These are phyloP conservation scores for Entonaema liquescens DNA, from an alignment of 495 filamentous ascomycete genomes.

Conservation along the genomic window DNA sequence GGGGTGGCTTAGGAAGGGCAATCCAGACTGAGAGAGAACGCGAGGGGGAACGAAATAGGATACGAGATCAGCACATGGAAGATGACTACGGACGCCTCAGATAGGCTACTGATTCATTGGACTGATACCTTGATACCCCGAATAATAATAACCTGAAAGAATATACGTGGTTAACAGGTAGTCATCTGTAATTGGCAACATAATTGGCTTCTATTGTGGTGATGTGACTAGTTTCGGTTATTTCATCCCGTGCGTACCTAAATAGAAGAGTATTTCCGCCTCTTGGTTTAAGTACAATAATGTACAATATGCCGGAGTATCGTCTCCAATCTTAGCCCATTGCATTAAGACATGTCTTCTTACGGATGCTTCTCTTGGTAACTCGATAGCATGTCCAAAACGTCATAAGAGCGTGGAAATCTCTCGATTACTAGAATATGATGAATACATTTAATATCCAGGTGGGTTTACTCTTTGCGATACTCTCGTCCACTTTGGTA, in stretches of 20 bases:
- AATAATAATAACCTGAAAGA: constrained; percentile 8
- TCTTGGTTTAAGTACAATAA: constrained; percentile 23
- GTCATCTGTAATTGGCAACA: not conserved
- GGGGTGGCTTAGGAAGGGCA: constrained; percentile 77
- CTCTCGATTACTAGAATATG: not conserved
- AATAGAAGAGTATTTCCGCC: constrained; percentile 12
- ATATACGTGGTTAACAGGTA: constrained; percentile 10
- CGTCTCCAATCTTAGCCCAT: constrained; percentile 8
- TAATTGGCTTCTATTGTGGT: not conserved
- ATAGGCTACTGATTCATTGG: constrained; percentile 40
- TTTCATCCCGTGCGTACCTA: constrained; percentile 1
- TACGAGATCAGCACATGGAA: constrained; percentile 52
- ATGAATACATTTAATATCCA: constrained; percentile 72
- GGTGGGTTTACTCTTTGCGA: constrained; percentile 93
- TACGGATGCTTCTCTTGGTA: not conserved
- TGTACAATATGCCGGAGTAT: constrained; percentile 14
- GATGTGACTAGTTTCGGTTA: not conserved
- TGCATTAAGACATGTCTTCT: constrained; percentile 5
- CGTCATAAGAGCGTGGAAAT: not conserved
- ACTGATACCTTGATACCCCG: constrained; percentile 26
- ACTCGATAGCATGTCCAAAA: not conserved
- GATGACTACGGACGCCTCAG: constrained; percentile 59
- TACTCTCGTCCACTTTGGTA: constrained; percentile 96
- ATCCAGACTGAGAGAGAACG: constrained; percentile 69
- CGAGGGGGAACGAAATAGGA: constrained; percentile 57